Evolutionary conservation across 2,329 filamentous ascomycete species (phyloP), one percentile per base, ranked within the genome.

Genomic region (Stemphylium beticola): DNA sequence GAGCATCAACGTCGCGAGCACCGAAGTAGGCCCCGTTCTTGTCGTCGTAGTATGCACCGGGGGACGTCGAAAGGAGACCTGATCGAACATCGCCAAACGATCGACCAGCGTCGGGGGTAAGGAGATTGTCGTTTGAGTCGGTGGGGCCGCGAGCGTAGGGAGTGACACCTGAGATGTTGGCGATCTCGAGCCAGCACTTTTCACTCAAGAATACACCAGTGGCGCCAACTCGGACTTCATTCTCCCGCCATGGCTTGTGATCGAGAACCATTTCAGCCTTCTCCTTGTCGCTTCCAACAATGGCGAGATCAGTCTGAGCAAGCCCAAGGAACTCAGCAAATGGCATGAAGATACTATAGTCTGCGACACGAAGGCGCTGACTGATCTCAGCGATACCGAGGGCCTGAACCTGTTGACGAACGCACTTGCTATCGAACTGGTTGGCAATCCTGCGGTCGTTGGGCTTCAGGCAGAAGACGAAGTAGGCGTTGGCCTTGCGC

Each of bases 401-500:
- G 0, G 92, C 96, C 72, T 98, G 93, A 1, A 99, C 85, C 73
- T 99, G 95, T 10, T 90, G 91, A 4, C 95, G 88, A 18, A 99
- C 95, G 73, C 95, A 99, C 76, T 98, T 98, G 83, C 92, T 97
- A 76, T 99, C 95, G 67, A 98, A 99, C 71, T 99, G 95, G 65
- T 99, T 99, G 58, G 95, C 93, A 63, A 99, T 99, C 44, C 95
- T 87, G 48, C 95, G 86, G 73, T 99, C 95, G 66, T 99, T 99
- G 18, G 95, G 93, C 77, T 99, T 99, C 60, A 99, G 78, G 70
- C 95, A 99, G 77, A 99, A 97, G 39, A 99, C 85, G 66, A 97
- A 98, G 77, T 99, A 99, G 0, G 90, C 86, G 69, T 99, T 99
- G 10, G 92, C 90, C 69, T 92, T 91, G 4, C 88, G 85, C 39